Evolutionary conservation across 2,329 filamentous ascomycete species (phyloP).

Genomic region (Neofusicoccum sp.): DNA sequence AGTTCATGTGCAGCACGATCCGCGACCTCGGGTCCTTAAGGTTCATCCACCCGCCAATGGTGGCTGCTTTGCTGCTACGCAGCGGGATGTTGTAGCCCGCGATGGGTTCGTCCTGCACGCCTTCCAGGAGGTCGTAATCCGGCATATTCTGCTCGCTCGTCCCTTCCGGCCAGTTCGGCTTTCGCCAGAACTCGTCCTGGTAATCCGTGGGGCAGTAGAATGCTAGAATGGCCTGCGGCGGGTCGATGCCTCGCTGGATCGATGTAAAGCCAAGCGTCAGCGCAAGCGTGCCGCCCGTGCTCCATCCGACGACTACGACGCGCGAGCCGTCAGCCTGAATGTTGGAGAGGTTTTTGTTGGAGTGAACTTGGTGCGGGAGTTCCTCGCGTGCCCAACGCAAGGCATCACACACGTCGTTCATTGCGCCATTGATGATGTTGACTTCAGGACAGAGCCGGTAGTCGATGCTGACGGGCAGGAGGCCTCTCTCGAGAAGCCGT

Average conservation of each 20-base stretch:
- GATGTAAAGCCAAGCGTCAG: neutral
- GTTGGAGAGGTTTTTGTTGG: slow-evolving; percentile 18
- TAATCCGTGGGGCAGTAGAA: neutral
- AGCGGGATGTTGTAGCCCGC: neutral
- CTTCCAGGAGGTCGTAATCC: neutral
- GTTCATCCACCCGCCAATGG: slow-evolving; percentile 16
- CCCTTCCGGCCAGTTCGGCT: neutral
- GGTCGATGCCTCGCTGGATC: neutral
- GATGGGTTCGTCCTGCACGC: neutral
- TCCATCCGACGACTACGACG: neutral
- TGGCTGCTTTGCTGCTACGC: neutral
- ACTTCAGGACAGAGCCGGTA: slow-evolving; percentile 53
- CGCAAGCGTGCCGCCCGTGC: neutral
- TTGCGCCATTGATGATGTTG: slow-evolving; percentile 46
- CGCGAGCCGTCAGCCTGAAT: neutral
- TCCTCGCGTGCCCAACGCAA: slow-evolving; percentile 39
- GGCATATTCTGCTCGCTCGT: neutral
- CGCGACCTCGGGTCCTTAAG: slow-evolving; percentile 21
- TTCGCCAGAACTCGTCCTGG: neutral
- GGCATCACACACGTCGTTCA: slow-evolving; percentile 47
- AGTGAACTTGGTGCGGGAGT: slow-evolving; percentile 26
- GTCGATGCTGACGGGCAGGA: slow-evolving; percentile 51
- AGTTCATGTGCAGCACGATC: slow-evolving; percentile 20
- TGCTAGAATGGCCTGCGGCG: neutral
- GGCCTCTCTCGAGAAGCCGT: slow-evolving; percentile 38